phyloP scores from a whole-genome alignment of 352 stramenopile species.

The Phytopythium mirpurense region DNA sequence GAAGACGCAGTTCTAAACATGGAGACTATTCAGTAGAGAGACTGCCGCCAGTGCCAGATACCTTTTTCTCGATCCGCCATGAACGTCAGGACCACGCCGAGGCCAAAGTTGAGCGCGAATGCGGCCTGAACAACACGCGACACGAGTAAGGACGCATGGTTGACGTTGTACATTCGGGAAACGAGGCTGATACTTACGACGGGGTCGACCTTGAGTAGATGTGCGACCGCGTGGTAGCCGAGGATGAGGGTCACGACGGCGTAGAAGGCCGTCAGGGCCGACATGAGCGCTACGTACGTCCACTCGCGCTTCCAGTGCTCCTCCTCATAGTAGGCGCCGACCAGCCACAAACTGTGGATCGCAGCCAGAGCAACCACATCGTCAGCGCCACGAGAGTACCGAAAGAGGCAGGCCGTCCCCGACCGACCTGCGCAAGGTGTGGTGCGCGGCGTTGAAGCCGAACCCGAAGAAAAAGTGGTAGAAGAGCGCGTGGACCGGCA shows the following conservation, averaged over 20 bases:
- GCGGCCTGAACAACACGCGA: conserved; percentile 25
- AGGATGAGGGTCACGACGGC: conserved; percentile 54
- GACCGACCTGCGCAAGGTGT: conserved; percentile 53
- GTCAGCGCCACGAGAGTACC: neutral
- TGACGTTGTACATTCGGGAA: neutral
- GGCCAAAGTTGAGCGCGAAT: conserved; percentile 39
- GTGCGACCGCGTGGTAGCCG: conserved; percentile 53
- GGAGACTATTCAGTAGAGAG: no score
- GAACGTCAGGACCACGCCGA: conserved; percentile 57
- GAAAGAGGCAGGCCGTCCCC: neutral
- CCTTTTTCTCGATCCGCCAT: conserved; percentile 67
- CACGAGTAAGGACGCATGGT: neutral
- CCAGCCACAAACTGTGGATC: conserved; percentile 41
- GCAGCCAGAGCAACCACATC: neutral
- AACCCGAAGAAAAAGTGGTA: conserved; percentile 65
- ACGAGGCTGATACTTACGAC: conserved; percentile 15
- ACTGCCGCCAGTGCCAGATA: conserved; percentile 3
- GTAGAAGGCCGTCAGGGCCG: conserved; percentile 42
- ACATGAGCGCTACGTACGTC: conserved; percentile 55
- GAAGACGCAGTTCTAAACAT: no score
- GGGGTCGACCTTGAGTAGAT: conserved; percentile 49
- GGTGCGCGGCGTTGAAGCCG: conserved; percentile 38
- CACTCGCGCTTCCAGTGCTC: conserved; percentile 58
- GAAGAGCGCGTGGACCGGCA: conserved; percentile 62
- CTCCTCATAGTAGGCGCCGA: conserved; percentile 58